These are phyloP conservation scores for Alternaria brassicicola DNA, from an alignment of 2,329 filamentous ascomycete species.

Conservation along the genomic window DNA sequence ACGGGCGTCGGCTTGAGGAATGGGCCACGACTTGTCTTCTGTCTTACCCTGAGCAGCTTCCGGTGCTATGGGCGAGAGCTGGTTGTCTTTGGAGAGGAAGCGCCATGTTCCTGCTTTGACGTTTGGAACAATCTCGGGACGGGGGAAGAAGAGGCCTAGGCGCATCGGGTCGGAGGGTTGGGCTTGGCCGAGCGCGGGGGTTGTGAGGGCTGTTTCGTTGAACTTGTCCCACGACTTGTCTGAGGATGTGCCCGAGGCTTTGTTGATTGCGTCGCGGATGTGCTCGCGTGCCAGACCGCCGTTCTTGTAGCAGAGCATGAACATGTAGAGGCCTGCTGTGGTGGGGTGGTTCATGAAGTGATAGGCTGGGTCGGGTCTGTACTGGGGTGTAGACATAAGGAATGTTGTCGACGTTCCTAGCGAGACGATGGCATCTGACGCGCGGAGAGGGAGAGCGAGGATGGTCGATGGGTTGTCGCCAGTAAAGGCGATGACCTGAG, in stretches of 20 bases:
- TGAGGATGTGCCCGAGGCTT: slow-evolving; percentile 41
- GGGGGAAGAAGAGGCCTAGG: slow-evolving; percentile 91
- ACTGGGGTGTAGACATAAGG: slow-evolving; percentile 93
- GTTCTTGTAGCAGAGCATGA: slow-evolving; percentile 99
- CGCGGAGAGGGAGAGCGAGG: slow-evolving; percentile 82
- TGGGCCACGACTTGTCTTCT: slow-evolving; percentile 53
- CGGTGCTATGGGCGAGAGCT: slow-evolving; percentile 49
- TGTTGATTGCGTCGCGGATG: slow-evolving; percentile 80
- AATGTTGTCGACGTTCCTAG: slow-evolving; percentile 96
- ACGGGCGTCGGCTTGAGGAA: slow-evolving; percentile 73
- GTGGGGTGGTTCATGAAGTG: slow-evolving; percentile 99
- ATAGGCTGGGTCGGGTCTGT: slow-evolving; percentile 86
- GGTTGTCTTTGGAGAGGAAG: slow-evolving; percentile 65
- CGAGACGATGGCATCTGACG: slow-evolving; percentile 91
- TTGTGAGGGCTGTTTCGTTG: slow-evolving; percentile 72
- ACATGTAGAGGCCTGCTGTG: slow-evolving; percentile 92
- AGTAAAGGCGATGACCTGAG: slow-evolving; percentile 83
- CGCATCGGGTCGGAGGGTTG: slow-evolving; percentile 67
- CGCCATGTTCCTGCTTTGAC: slow-evolving; percentile 85
- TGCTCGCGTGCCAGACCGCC: slow-evolving; percentile 90
- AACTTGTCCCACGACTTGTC: slow-evolving; percentile 78
- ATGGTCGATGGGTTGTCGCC: slow-evolving; percentile 98
- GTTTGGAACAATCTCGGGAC: slow-evolving; percentile 95
- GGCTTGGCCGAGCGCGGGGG: slow-evolving; percentile 69
- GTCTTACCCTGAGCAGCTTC: slow-evolving; percentile 56